Percentiles rank a stretch among this genome's conserved stretches.
Conservation (phyloP, 192 early-diverging fungal genomes). For the Funneliformis geosporum region DNA sequence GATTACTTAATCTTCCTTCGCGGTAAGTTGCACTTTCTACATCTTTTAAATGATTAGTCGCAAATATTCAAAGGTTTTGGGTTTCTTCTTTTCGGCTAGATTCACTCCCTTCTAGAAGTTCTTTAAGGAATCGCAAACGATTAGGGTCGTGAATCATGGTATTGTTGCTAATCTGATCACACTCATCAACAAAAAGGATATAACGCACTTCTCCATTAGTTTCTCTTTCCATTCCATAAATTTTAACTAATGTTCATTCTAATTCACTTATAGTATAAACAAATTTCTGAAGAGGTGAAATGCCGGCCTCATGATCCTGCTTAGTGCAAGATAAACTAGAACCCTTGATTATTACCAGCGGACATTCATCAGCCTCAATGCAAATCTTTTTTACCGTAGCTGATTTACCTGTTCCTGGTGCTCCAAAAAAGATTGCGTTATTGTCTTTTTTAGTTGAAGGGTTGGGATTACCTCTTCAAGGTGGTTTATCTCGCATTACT, state of each 20-base stretch:
- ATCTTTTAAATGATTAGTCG: conserved; percentile 10
- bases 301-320: neutral
- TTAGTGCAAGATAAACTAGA: neutral
- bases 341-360: conserved; percentile 3
- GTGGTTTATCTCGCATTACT: too few species aligned
- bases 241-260: neutral
- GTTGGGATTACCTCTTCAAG: too few species aligned
- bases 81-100: neutral
- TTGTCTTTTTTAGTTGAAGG: conserved; percentile 4
- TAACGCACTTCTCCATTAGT: conserved; percentile 1
- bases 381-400: neutral
- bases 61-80: conserved; percentile 16
- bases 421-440: neutral
- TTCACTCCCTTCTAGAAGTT: conserved; percentile 1
- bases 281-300: conserved; percentile 9
- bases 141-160: neutral
- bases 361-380: neutral
- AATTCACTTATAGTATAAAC: conserved; percentile 13
- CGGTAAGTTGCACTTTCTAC: conserved; percentile 5
- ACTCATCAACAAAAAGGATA: conserved; percentile 19
- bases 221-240: neutral
- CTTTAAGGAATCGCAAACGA: neutral
- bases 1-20: conserved; percentile 13
- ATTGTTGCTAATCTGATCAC: neutral
- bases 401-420: conserved; percentile 7